Evolutionary conservation across 2,329 filamentous ascomycete genomes (phyloP).

Genomic region (Kalmusia sp.): DNA sequence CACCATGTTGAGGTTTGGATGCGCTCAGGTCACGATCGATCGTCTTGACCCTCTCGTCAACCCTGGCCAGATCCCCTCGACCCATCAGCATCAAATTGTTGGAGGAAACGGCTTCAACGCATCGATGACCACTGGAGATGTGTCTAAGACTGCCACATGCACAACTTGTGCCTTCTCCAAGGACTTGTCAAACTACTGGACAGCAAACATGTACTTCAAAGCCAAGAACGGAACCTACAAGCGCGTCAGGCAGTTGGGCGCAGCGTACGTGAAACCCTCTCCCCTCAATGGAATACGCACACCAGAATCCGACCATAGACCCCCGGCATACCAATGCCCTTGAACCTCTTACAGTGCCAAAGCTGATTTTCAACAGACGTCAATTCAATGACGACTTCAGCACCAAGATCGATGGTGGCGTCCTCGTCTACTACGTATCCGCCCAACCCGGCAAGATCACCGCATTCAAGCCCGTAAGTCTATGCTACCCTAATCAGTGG

Average conservation of each 20-base stretch:
- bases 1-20: slow-evolving; percentile 45
- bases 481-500: not conserved
- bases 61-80: slow-evolving; percentile 42
- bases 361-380: slow-evolving; percentile 1
- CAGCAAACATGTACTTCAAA: slow-evolving; percentile 43
- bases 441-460: slow-evolving; percentile 27
- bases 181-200: slow-evolving; percentile 45
- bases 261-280: slow-evolving; percentile 1
- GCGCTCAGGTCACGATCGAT: slow-evolving; percentile 40
- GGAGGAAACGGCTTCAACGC: slow-evolving; percentile 56
- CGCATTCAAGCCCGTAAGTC: slow-evolving; percentile 21
- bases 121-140: slow-evolving; percentile 48
- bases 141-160: slow-evolving; percentile 43
- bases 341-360: no score
- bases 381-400: slow-evolving; percentile 35
- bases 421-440: slow-evolving; percentile 35
- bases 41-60: slow-evolving; percentile 45
- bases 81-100: slow-evolving; percentile 50
- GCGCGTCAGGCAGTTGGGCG: slow-evolving; percentile 29
- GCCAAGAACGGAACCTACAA: slow-evolving; percentile 41
- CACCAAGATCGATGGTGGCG: slow-evolving; percentile 29
- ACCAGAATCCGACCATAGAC: no score
- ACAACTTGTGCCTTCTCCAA: slow-evolving; percentile 52
- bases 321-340: not conserved
- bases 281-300: no score